Conservation (phyloP, 768 basidiomycete genomes). For the Auricularia cornea region DNA sequence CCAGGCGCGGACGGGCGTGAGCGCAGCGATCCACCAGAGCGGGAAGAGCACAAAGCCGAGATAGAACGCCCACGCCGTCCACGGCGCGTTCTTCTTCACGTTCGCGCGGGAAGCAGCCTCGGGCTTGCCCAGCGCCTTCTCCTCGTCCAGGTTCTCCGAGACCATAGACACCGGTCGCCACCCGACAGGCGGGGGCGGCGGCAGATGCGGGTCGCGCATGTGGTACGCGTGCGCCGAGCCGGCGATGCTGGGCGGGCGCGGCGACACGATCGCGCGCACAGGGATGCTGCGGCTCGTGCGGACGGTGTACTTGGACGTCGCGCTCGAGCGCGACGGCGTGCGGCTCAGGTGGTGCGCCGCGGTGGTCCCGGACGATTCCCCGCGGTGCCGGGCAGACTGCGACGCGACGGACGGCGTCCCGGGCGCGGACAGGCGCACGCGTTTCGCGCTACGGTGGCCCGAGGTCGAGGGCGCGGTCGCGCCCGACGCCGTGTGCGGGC, state of each 20-base stretch:
- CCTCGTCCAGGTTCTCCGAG: constrained; percentile 29
- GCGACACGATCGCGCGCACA: constrained; percentile 62
- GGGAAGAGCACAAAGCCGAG: constrained; percentile 54
- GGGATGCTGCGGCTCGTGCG: constrained; percentile 38
- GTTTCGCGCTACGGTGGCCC: too few species aligned
- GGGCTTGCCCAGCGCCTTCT: constrained; percentile 49
- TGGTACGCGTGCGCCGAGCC: constrained; percentile 45
- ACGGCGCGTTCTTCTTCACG: constrained; percentile 31
- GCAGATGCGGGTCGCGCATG: constrained; percentile 61
- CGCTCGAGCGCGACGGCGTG: not conserved
- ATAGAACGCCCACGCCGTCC: constrained; percentile 75
- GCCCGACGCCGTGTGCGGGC: too few species aligned
- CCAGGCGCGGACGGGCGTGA: constrained; percentile 39
- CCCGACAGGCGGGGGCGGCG: constrained; percentile 40
- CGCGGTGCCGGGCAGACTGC: too few species aligned
- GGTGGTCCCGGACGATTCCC: too few species aligned
- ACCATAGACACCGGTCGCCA: not conserved
- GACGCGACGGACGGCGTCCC: too few species aligned
- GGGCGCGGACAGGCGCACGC: too few species aligned
- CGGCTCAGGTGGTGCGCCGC: too few species aligned
- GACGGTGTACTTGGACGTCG: not conserved
- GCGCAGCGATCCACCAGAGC: constrained; percentile 58
- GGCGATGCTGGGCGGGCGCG: constrained; percentile 66
- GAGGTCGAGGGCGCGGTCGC: too few species aligned
- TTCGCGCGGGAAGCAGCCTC: constrained; percentile 7